Evolutionary conservation across 768 basidiomycete species (phyloP).

Genomic region (Rhizopogon vulgaris): DNA sequence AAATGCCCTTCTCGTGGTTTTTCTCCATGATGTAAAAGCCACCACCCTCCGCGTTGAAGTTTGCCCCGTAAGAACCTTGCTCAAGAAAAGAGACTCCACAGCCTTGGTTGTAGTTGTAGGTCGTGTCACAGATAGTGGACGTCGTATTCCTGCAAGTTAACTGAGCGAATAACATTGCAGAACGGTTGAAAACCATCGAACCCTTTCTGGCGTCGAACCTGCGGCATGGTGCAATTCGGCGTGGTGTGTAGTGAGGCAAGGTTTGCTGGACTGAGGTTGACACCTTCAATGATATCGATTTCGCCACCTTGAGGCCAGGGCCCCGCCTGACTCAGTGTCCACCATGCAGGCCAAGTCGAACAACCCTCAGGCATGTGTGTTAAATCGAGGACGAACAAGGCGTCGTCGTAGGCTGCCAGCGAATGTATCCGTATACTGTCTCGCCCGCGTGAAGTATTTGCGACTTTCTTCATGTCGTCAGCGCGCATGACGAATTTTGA

Average conservation of each 20-base stretch:
- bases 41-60: conserved; percentile 48
- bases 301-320: conserved; percentile 62
- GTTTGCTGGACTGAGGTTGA: conserved; percentile 41
- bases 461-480: conserved; percentile 35
- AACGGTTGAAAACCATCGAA: conserved; percentile 16
- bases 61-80: conserved; percentile 36
- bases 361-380: conserved; percentile 58
- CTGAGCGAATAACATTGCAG: neutral
- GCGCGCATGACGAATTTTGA: conserved; percentile 53
- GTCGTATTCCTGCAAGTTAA: conserved; percentile 25
- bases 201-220: conserved; percentile 40
- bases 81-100: conserved; percentile 46
- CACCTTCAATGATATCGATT: conserved; percentile 59
- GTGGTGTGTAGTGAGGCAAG: conserved; percentile 51
- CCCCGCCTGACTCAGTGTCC: conserved; percentile 44
- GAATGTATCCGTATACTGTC: conserved; percentile 52
- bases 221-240: conserved; percentile 40
- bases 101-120: conserved; percentile 50
- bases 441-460: conserved; percentile 37
- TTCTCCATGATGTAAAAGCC: conserved; percentile 56
- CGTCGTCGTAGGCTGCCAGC: conserved; percentile 36
- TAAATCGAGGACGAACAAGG: conserved; percentile 45
- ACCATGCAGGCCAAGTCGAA: conserved; percentile 59
- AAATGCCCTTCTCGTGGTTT: conserved; percentile 36
- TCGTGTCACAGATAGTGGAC: conserved; percentile 43